phyloP scores from a whole-genome alignment of 1,284 basidiomycete genomes.

The Hemileia vastatrix region DNA sequence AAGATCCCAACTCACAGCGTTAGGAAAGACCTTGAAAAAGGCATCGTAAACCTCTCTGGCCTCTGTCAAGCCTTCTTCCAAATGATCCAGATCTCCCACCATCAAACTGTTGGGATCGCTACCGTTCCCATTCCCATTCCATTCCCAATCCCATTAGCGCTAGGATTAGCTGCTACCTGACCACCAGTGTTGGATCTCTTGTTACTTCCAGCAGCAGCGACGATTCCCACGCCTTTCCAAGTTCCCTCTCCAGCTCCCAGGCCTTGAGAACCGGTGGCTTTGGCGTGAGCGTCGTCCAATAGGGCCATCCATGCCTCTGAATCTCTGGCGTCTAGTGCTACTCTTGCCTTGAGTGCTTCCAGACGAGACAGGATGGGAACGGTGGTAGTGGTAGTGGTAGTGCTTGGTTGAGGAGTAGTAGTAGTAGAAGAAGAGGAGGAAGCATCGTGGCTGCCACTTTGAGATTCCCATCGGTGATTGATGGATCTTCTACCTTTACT shows the following conservation, averaged over 20 bases:
- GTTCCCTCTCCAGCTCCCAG: neutral
- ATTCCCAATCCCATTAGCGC: too few relatives aligned
- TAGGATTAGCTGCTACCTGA: neutral
- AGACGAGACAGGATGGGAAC: neutral
- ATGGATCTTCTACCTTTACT: too few relatives aligned
- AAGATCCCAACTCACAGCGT: conserved; percentile 25
- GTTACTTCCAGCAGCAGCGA: neutral
- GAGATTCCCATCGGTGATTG: too few relatives aligned
- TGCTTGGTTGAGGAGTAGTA: neutral
- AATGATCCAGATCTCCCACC: neutral
- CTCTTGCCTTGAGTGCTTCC: conserved; percentile 7
- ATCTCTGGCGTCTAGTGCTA: conserved; percentile 32
- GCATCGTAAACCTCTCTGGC: conserved; percentile 36
- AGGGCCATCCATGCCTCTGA: conserved; percentile 39
- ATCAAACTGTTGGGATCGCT: neutral
- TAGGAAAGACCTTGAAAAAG: conserved; percentile 40
- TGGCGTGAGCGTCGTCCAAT: too few relatives aligned
- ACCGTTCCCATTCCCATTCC: too few relatives aligned
- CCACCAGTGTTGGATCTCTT: neutral
- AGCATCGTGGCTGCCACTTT: too few relatives aligned
- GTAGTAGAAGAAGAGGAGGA: neutral
- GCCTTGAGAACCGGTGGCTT: neutral
- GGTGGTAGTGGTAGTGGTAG: neutral
- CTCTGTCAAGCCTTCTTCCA: conserved; percentile 29
- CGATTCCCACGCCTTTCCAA: neutral